phyloP scores from a whole-genome alignment of 1,284 basidiomycete species.

The Meripilus lineatus region DNA sequence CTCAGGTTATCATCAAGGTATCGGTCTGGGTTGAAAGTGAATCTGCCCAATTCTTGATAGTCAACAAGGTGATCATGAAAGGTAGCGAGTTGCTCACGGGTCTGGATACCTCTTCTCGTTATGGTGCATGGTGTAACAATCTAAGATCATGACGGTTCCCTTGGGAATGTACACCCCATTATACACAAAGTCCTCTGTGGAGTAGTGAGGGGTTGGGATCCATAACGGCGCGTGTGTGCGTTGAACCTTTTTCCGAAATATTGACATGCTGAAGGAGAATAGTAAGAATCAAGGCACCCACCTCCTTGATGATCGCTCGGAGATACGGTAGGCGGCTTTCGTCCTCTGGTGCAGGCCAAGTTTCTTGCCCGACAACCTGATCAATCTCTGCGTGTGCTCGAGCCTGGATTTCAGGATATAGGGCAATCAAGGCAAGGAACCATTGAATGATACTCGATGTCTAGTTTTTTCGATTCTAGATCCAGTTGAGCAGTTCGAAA shows the following conservation, averaged over 20 bases:
- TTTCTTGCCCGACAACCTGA: conserved; percentile 24
- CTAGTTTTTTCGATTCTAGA: conserved; percentile 17
- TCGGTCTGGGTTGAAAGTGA: conserved; percentile 9
- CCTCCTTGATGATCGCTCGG: conserved; percentile 25
- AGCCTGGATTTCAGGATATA: conserved; percentile 23
- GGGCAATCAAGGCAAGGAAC: conserved; percentile 31
- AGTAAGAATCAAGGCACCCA: background rate
- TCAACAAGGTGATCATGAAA: background rate
- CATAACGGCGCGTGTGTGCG: conserved; percentile 8
- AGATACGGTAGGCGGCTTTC: conserved; percentile 25
- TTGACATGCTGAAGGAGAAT: background rate
- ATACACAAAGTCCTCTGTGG: too few species aligned
- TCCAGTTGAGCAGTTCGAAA: too few species aligned
- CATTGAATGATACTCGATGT: conserved; percentile 26
- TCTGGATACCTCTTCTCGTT: conserved; percentile 4
- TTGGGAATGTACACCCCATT: conserved; percentile 7
- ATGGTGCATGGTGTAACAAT: conserved; percentile 7
- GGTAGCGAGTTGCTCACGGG: background rate
- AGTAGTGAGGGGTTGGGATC: conserved; percentile 7
- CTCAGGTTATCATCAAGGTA: too few species aligned
- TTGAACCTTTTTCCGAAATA: background rate
- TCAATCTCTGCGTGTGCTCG: conserved; percentile 28
- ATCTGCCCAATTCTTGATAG: background rate
- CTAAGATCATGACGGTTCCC: conserved; percentile 6
- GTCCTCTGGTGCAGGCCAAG: conserved; percentile 22